phyloP scores from a whole-genome alignment of 371 early-diverging fungal genomes.

The Aphelidium insulamus region DNA sequence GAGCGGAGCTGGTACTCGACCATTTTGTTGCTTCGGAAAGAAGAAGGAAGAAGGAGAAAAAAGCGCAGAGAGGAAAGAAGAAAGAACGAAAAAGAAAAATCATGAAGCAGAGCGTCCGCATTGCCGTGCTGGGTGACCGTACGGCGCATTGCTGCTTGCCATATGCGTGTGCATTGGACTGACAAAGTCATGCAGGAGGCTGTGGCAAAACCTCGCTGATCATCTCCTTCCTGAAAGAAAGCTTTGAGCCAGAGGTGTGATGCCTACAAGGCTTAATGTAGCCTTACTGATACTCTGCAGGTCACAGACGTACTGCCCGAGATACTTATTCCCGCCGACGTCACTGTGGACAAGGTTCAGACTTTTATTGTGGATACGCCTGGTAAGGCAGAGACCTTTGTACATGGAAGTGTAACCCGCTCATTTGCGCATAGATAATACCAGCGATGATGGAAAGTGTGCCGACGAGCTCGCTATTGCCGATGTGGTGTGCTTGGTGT shows the following conservation, averaged over 20 bases:
- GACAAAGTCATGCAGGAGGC: conserved; percentile 36
- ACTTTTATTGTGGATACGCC: conserved; percentile 91
- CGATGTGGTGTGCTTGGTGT: background rate
- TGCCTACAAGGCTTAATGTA: background rate
- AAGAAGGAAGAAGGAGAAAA: no score
- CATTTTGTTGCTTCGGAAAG: no score
- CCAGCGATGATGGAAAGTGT: no score
- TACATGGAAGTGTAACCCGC: background rate
- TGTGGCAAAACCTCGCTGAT: conserved; percentile 91
- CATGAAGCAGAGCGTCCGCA: no score
- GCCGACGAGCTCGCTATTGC: background rate
- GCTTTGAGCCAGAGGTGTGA: conserved; percentile 71
- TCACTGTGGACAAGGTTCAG: conserved; percentile 84
- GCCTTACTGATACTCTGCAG: conserved; percentile 16
- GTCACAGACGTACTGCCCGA: conserved; percentile 90
- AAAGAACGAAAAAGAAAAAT: no score
- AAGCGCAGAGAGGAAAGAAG: no score
- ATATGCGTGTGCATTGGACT: no score
- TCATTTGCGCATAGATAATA: background rate
- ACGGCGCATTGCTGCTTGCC: no score
- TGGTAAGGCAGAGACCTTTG: conserved; percentile 14
- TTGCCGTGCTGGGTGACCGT: no score
- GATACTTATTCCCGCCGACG: conserved; percentile 91
- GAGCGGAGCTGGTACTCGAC: no score
- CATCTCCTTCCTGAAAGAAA: conserved; percentile 82